Percentiles rank a stretch among this genome's conserved stretches.
Evolutionary conservation across 139 green algal species (phyloP).

Genomic region (Chlorella vulgaris): DNA sequence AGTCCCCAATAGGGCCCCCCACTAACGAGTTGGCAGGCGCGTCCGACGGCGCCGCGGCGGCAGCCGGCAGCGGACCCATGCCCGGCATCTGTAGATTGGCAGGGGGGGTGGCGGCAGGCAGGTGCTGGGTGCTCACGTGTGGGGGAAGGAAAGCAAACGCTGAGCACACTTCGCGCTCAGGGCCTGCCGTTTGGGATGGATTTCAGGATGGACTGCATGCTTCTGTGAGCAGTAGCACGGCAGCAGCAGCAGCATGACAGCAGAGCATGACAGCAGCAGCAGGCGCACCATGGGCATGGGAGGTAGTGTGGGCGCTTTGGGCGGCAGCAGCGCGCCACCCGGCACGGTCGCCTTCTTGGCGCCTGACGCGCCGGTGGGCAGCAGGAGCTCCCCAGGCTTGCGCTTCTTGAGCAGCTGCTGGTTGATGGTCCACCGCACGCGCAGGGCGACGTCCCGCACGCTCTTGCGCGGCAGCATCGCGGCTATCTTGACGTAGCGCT

Average conservation of each 20-base stretch:
- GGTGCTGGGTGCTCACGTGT: too few relatives aligned
- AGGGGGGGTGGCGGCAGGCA: too few relatives aligned
- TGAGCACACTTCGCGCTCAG: not conserved
- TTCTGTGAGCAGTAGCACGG: too few relatives aligned
- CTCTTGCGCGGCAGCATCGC: conserved; percentile 66
- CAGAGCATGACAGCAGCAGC: not conserved
- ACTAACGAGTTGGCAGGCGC: conserved; percentile 12
- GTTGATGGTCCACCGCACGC: conserved; percentile 64
- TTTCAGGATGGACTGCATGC: too few relatives aligned
- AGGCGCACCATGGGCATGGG: conserved; percentile 22
- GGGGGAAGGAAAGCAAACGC: not conserved
- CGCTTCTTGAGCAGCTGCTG: conserved; percentile 48
- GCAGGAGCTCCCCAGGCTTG: conserved; percentile 36
- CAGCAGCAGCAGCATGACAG: not conserved
- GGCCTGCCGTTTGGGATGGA: too few relatives aligned
- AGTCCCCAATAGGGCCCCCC: conserved; percentile 38
- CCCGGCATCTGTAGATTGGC: conserved; percentile 12
- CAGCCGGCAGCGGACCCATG: conserved; percentile 1
- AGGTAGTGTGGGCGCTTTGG: conserved; percentile 20
- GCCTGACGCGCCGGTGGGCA: not conserved
- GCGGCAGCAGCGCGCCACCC: conserved; percentile 10
- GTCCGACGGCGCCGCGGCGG: conserved; percentile 1
- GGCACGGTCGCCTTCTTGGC: conserved; percentile 45
- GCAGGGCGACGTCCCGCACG: conserved; percentile 76
- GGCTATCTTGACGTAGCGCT: conserved; percentile 71